Percentiles rank a stretch among this genome's conserved stretches.
Evolutionary conservation across 1,284 basidiomycete genomes (phyloP).

Genomic region (Wolfiporia cocos): DNA sequence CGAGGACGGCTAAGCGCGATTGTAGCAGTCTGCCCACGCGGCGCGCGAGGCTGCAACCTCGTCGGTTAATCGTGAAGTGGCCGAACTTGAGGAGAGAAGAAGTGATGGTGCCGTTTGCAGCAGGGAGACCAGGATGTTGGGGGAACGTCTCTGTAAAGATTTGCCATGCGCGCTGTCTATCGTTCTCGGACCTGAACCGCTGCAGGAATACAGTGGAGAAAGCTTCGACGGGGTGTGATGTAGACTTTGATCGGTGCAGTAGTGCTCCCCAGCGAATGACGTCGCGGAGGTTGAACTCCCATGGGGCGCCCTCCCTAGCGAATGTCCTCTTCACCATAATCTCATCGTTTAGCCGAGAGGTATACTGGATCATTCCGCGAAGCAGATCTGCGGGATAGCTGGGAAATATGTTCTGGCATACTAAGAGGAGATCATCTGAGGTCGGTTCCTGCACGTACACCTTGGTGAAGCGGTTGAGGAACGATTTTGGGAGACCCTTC

Average conservation of each 20-base stretch:
- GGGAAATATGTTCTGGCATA: slow-evolving; percentile 78
- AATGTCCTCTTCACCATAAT: slow-evolving; percentile 67
- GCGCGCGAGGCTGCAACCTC: slow-evolving; percentile 30
- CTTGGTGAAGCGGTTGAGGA: slow-evolving; percentile 97
- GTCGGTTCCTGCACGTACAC: slow-evolving; percentile 91
- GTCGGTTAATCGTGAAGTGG: slow-evolving; percentile 48
- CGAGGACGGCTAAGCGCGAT: slow-evolving; percentile 61
- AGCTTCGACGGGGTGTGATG: slow-evolving; percentile 55
- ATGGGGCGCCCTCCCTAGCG: slow-evolving; percentile 84
- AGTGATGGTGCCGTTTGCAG: slow-evolving; percentile 50
- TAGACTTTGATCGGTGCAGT: slow-evolving; percentile 29
- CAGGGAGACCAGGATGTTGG: slow-evolving; percentile 21
- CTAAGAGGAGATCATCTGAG: slow-evolving; percentile 71
- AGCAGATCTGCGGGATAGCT: slow-evolving; percentile 49
- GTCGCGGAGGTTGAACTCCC: slow-evolving; percentile 99
- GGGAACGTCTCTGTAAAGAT: slow-evolving; percentile 65
- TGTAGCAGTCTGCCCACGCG: slow-evolving; percentile 53
- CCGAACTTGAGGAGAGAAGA: slow-evolving; percentile 83
- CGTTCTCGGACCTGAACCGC: slow-evolving; percentile 75
- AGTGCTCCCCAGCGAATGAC: slow-evolving; percentile 88
- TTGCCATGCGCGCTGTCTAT: slow-evolving; percentile 54
- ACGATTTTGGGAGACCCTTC: slow-evolving; percentile 96
- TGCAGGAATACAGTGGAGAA: slow-evolving; percentile 76
- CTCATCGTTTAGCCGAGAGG: slow-evolving; percentile 66
- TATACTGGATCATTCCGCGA: slow-evolving; percentile 82